Conservation (phyloP, 768 basidiomycete genomes). For the Strobilomyces echinocephalus region DNA sequence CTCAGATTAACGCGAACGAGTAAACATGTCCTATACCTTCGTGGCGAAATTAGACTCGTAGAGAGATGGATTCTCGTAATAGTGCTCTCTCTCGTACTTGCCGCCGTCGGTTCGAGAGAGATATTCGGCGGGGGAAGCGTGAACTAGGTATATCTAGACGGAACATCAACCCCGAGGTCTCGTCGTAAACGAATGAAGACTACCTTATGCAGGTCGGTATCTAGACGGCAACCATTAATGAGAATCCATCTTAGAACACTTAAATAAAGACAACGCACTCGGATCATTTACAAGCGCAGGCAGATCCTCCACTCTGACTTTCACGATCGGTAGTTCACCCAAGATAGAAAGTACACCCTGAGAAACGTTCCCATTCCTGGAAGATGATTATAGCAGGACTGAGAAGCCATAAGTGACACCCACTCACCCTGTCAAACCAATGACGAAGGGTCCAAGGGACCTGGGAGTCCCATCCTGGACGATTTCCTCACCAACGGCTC, state of each 20-base stretch:
- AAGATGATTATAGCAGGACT: not conserved
- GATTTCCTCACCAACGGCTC: constrained; percentile 55
- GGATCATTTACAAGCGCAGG: constrained; percentile 48
- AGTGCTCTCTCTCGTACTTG: constrained; percentile 58
- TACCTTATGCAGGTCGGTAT: constrained; percentile 56
- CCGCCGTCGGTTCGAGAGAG: constrained; percentile 53
- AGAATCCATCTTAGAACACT: not conserved
- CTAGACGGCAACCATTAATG: constrained; percentile 28
- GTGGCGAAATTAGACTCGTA: constrained; percentile 68
- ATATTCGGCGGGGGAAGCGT: constrained; percentile 67
- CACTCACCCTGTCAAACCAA: constrained; percentile 77
- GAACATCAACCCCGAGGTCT: not conserved
- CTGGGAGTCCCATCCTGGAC: constrained; percentile 51
- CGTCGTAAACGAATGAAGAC: not conserved
- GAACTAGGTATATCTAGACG: constrained; percentile 68
- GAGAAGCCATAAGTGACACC: not conserved
- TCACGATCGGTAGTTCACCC: constrained; percentile 60
- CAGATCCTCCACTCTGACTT: constrained; percentile 54
- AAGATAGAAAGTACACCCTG: constrained; percentile 73
- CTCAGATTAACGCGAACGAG: not conserved
- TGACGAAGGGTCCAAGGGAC: constrained; percentile 70
- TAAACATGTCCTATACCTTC: constrained; percentile 40
- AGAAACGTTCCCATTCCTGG: constrained; percentile 77
- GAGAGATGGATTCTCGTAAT: constrained; percentile 64
- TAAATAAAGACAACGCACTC: constrained; percentile 33